Base-by-base conservation (phyloP, 192 early-diverging fungal species). In the Coemansia sp. region DNA sequence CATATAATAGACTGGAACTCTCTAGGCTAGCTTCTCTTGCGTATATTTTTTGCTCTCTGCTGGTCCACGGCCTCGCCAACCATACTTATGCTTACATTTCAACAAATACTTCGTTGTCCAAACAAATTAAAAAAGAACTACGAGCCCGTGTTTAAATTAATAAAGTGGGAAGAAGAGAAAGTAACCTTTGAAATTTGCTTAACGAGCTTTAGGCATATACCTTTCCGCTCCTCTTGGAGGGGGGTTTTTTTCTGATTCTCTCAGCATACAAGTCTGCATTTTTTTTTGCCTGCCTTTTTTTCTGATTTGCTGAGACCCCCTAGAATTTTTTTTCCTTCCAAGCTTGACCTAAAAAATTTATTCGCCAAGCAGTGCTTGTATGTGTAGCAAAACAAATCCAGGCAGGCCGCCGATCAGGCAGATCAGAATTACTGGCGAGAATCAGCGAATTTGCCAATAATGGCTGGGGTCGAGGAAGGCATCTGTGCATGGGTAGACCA, bases 81-180 rank as follows among this genome's bases (percentile, higher is more conserved):
- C 36, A 32, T 16, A 59, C 51, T 58, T 55, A 28, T 30, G 25
- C 69, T 71, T 71, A 71, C 69, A 71, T 72, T 74, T 74, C 61
- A 74, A 65, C 61, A 64, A 72, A 52, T 58, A 42, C 42, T 61
- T 58, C 56, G 61, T 60, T 52, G 62, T 65, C 55, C 63, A 46
- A 58, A 23, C 18, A 47, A 68, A 53, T 42, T 52, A 27, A 52
- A 52, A 64, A 71, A 58, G 56, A 58, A 64, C 69, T 71, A 71
- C 69, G 60, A 65, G 62, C 69, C 69, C 60, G 65, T 68, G 55
- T 61, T 60, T 64, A 55, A 60, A 65, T 65, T 51, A 64, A 49
- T 64, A 69, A 60, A 51, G 60, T 61, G 65, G 53, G 71, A 61
- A 58, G 65, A 60, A 75, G 67, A 75, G 67, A 69, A 68, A 56